phyloP scores from a whole-genome alignment of 768 basidiomycete species.

The Plicaturopsis crispa region DNA sequence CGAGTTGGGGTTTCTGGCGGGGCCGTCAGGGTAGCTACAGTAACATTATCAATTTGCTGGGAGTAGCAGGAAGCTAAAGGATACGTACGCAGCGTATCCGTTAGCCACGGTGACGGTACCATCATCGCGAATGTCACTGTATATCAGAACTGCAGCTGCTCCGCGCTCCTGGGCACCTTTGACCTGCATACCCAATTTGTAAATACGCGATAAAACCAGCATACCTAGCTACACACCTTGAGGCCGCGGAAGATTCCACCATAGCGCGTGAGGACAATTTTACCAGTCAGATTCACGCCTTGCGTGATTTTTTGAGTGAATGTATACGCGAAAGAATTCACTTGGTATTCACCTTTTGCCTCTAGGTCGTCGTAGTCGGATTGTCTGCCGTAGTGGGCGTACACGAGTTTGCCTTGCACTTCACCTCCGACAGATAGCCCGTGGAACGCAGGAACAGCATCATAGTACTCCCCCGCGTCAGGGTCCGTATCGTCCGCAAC shows the following conservation, averaged over 20 bases:
- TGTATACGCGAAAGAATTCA: not conserved
- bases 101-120: slow-evolving; percentile 52
- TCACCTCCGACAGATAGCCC: slow-evolving; percentile 63
- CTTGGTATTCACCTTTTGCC: slow-evolving; percentile 28
- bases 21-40: slow-evolving; percentile 54
- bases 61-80: not conserved
- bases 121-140: slow-evolving; percentile 59
- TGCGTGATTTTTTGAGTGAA: not conserved
- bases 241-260: slow-evolving; percentile 60
- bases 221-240: slow-evolving; percentile 32
- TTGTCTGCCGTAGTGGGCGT: slow-evolving; percentile 52
- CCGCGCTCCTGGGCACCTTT: slow-evolving; percentile 61
- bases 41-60: slow-evolving; percentile 1
- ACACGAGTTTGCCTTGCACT: slow-evolving; percentile 50
- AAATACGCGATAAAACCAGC: slow-evolving; percentile 1
- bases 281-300: slow-evolving; percentile 54
- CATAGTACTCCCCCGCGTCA: slow-evolving; percentile 48
- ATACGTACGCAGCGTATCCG: slow-evolving; percentile 39
- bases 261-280: slow-evolving; percentile 55
- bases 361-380: slow-evolving; percentile 57
- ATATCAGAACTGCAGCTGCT: slow-evolving; percentile 52
- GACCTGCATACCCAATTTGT: slow-evolving; percentile 24
- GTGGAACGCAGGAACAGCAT: slow-evolving; percentile 60
- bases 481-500: slow-evolving; percentile 58
- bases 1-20: slow-evolving; percentile 52